A percentile compares a stretch with the other conserved stretches of the same genome.
Conservation (phyloP, 441 rosid species). For the Capsella rubella region DNA sequence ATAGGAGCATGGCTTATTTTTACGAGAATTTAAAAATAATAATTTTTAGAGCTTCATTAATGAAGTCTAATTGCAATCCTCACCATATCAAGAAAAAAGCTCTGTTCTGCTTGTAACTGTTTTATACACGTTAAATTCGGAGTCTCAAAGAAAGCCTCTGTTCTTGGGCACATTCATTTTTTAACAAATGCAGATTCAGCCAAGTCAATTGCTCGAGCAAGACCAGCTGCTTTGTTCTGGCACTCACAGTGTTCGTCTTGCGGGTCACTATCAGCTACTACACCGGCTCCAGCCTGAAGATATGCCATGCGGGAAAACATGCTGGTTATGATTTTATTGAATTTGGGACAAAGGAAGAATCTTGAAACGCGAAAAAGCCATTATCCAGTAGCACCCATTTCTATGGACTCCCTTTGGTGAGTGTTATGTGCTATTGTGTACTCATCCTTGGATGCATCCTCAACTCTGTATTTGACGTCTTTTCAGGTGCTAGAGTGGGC, state of each 20-base stretch:
- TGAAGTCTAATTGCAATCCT: constrained; percentile 26
- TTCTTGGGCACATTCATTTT: constrained; percentile 21
- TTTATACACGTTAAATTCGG: constrained; percentile 33
- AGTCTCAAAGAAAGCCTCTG: not conserved
- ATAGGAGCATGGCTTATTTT: too few relatives aligned
- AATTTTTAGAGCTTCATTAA: constrained; percentile 14
- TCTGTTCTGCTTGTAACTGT: constrained; percentile 24
- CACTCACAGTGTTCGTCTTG: constrained; percentile 73
- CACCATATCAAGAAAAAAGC: not conserved
- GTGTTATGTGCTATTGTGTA: constrained; percentile 14
- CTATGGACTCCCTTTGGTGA: constrained; percentile 94
- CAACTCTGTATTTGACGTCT: not conserved
- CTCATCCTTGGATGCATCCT: constrained; percentile 11
- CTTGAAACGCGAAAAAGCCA: constrained; percentile 72
- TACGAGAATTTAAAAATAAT: too few relatives aligned
- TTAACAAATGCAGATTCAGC: constrained; percentile 77
- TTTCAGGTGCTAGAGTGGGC: constrained; percentile 79
- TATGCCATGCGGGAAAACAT: too few relatives aligned
- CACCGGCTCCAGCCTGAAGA: constrained; percentile 86
- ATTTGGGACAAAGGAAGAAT: too few relatives aligned
- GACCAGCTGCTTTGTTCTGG: constrained; percentile 80
- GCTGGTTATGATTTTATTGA: too few relatives aligned
- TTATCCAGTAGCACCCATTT: constrained; percentile 78
- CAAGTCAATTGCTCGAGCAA: constrained; percentile 81
- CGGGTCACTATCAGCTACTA: constrained; percentile 79